phyloP scores from a whole-genome alignment of 2,329 filamentous ascomycete genomes.

The Ophiostoma sp. region DNA sequence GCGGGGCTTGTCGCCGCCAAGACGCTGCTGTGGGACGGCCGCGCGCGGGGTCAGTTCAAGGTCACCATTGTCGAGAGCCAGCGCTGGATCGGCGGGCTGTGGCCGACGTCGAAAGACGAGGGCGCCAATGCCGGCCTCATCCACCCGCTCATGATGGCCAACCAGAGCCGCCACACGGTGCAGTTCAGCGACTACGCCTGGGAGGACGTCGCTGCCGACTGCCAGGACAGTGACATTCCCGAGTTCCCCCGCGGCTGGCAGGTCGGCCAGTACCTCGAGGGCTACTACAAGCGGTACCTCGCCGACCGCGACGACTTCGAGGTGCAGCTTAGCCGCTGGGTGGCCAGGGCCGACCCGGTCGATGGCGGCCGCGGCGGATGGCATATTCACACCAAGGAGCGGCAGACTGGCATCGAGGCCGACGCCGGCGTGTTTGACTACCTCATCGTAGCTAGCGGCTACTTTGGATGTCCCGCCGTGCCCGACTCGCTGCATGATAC shows the following conservation, averaged over 20 bases:
- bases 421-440: conserved; percentile 57
- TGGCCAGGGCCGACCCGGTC: conserved; percentile 38
- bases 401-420: conserved; percentile 37
- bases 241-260: conserved; percentile 72
- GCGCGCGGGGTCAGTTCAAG: conserved; percentile 48
- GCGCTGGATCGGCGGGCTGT: conserved; percentile 67
- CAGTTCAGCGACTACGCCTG: conserved; percentile 68
- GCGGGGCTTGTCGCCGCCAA: conserved; percentile 65
- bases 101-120: conserved; percentile 50
- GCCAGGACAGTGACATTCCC: conserved; percentile 33
- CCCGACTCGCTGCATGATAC: conserved; percentile 34
- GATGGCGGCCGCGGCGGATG: conserved; percentile 34
- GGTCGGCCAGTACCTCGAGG: conserved; percentile 65
- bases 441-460: conserved; percentile 67
- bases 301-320: conserved; percentile 35
- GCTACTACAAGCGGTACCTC: conserved; percentile 57
- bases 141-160: conserved; percentile 64
- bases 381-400: conserved; percentile 33
- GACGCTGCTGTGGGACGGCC: conserved; percentile 58
- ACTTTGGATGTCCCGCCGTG: conserved; percentile 60
- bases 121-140: conserved; percentile 47
- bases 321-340: conserved; percentile 46
- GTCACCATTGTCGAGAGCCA: conserved; percentile 67
- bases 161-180: conserved; percentile 73
- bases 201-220: conserved; percentile 40